Percentiles rank a stretch among this genome's conserved stretches.
Conservation (phyloP, 331 rosid genomes). For the Rosa hybrid region DNA sequence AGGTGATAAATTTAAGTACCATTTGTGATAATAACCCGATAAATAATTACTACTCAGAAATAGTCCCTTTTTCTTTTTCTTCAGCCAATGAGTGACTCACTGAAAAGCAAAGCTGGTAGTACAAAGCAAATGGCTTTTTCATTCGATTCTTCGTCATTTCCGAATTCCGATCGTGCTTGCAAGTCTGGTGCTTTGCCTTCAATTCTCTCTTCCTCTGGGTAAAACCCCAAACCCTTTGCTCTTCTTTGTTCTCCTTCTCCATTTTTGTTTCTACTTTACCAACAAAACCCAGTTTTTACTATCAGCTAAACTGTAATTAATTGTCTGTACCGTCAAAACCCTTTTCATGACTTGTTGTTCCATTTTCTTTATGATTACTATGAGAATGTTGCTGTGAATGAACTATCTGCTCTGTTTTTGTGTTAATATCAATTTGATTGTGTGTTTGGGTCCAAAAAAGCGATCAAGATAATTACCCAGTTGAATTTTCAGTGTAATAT, state of each 20-base stretch:
- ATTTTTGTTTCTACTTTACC: not conserved
- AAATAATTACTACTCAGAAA: too few species aligned
- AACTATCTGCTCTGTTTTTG: not conserved
- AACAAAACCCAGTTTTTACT: not conserved
- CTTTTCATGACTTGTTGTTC: not conserved
- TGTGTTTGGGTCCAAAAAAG: not conserved
- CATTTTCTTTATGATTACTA: not conserved
- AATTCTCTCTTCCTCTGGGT: not conserved
- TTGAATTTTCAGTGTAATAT: not conserved
- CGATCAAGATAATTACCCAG: not conserved
- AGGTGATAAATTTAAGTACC: too few species aligned
- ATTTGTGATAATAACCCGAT: too few species aligned
- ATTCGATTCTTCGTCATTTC: slow-evolving; percentile 1
- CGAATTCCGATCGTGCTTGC: not conserved
- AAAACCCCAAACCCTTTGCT: not conserved
- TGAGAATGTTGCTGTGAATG: not conserved
- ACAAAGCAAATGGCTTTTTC: not conserved
- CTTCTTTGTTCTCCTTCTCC: not conserved
- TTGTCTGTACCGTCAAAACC: too few species aligned
- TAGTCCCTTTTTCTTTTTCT: too few species aligned
- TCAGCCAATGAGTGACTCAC: too few species aligned
- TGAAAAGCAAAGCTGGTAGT: too few species aligned
- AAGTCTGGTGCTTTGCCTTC: not conserved
- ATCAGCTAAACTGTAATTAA: not conserved
- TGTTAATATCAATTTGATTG: not conserved